Evolutionary conservation across 306 rosid genomes (phyloP).

Genomic region (Lablab purpureus): DNA sequence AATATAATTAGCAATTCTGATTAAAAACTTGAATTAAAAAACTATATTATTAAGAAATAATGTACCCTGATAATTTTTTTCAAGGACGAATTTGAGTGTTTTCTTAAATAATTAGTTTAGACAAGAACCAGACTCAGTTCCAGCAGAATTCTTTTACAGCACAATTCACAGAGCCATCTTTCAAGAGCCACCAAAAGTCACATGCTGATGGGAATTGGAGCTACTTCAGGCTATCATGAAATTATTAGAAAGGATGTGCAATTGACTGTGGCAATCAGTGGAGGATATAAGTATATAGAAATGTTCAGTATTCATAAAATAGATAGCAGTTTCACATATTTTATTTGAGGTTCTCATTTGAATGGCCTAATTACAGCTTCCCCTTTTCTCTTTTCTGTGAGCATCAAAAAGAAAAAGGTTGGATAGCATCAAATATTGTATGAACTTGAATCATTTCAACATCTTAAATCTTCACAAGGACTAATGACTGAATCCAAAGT

Average conservation of each 20-base stretch:
- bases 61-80: background rate
- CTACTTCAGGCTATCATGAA: background rate
- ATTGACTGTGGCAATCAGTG: background rate
- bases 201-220: background rate
- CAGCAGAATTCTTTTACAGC: too few relatives aligned
- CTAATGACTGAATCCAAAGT: slow-evolving; percentile 37
- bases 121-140: background rate
- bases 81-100: too few relatives aligned
- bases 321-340: slow-evolving; percentile 15
- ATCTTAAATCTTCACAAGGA: slow-evolving; percentile 27
- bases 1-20: background rate
- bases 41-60: background rate
- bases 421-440: background rate
- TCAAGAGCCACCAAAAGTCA: background rate
- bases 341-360: background rate
- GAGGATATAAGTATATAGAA: slow-evolving; percentile 23
- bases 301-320: background rate
- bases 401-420: slow-evolving; percentile 3
- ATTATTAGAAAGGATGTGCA: slow-evolving; percentile 10
- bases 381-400: background rate
- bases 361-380: background rate
- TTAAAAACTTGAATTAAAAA: background rate
- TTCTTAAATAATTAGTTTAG: too few relatives aligned
- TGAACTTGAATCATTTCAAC: slow-evolving; percentile 30
- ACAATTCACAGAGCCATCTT: too few relatives aligned